Conservation (phyloP, 768 basidiomycete species). For the Termitomyces titanicus region DNA sequence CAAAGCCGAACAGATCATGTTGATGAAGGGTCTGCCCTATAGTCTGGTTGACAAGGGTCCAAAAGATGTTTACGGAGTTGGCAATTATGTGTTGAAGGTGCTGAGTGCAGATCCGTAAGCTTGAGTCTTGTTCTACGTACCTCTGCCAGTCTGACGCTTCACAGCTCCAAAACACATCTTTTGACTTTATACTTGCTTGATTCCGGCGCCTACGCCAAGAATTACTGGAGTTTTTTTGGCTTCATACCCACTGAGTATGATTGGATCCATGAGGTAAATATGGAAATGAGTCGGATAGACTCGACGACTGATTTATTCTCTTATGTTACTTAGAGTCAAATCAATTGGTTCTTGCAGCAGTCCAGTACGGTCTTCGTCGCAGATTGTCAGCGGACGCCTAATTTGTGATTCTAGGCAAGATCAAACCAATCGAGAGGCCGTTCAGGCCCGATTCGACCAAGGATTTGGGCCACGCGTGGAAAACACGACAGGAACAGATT, state of each 20-base stretch:
- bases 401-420: slow-evolving; percentile 36
- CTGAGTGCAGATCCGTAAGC: slow-evolving; percentile 81
- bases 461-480: slow-evolving; percentile 68
- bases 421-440: slow-evolving; percentile 75
- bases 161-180: slow-evolving; percentile 82
- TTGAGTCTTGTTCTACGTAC: background rate
- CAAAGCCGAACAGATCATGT: slow-evolving; percentile 61
- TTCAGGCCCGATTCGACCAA: slow-evolving; percentile 74
- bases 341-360: slow-evolving; percentile 86
- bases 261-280: slow-evolving; percentile 67
- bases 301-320: background rate
- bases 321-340: slow-evolving; percentile 59
- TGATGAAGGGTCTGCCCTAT: slow-evolving; percentile 82
- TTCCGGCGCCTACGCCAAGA: slow-evolving; percentile 72
- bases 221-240: slow-evolving; percentile 57
- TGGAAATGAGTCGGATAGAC: background rate
- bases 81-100: slow-evolving; percentile 89
- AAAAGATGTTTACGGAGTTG: slow-evolving; percentile 80
- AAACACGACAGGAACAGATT: slow-evolving; percentile 56
- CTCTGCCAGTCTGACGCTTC: background rate
- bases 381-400: background rate
- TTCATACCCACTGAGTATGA: slow-evolving; percentile 77
- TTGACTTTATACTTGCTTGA: slow-evolving; percentile 91
- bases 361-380: slow-evolving; percentile 43
- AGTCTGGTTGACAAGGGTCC: slow-evolving; percentile 81